phyloP scores from a whole-genome alignment of 371 early-diverging fungal species.

The Funneliformis caledonium region DNA sequence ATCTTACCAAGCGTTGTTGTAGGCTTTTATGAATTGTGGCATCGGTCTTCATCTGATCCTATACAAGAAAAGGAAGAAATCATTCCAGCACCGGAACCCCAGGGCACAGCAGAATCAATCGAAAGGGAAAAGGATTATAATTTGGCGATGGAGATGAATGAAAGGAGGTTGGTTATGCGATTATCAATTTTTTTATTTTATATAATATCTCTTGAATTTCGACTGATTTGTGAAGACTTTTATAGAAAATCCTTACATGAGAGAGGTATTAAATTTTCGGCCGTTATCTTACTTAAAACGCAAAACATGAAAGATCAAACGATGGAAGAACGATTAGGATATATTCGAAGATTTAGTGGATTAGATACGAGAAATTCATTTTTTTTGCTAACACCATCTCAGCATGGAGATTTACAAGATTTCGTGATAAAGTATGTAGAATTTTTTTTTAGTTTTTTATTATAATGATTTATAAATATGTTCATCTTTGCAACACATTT shows the following conservation, averaged over 20 bases:
- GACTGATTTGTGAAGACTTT: conserved; percentile 1
- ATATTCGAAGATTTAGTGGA: conserved; percentile 67
- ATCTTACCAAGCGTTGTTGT: conserved; percentile 69
- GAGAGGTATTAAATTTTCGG: conserved; percentile 74
- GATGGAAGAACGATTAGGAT: conserved; percentile 67
- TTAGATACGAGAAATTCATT: conserved; percentile 68
- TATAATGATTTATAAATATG: background rate
- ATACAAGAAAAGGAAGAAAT: conserved; percentile 23
- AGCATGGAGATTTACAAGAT: conserved; percentile 58
- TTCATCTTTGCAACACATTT: background rate
- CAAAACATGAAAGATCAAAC: conserved; percentile 58
- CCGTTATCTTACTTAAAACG: conserved; percentile 65
- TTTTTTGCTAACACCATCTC: conserved; percentile 62
- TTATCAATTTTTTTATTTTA: background rate
- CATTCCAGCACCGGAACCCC: conserved; percentile 52
- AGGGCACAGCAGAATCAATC: conserved; percentile 59
- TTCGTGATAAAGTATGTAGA: conserved; percentile 68
- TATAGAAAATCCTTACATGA: conserved; percentile 69
- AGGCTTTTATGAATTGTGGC: conserved; percentile 71
- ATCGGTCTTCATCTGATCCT: conserved; percentile 46
- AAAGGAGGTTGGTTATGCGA: conserved; percentile 56
- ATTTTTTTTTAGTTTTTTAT: too few relatives aligned
- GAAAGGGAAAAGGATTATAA: conserved; percentile 66
- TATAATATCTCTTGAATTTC: background rate
- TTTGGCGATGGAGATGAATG: conserved; percentile 69